Evolutionary conservation across 176 grass and related monocot genomes (phyloP).

Genomic region (Pharus latifolius): DNA sequence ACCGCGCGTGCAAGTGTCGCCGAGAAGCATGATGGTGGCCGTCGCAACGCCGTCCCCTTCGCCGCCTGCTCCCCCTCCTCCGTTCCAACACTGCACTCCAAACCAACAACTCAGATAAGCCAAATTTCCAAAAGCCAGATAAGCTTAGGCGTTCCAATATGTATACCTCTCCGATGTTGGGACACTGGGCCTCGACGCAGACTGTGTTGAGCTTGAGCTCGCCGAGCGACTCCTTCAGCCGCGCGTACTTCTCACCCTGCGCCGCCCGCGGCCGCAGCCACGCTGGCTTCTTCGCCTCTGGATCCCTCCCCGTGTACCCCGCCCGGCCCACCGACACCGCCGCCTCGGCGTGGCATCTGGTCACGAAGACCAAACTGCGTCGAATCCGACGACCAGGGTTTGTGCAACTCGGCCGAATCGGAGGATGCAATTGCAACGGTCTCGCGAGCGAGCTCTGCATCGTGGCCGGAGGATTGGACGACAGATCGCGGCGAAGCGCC

Average conservation of each 20-base stretch:
- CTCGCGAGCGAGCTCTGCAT: conserved; percentile 26
- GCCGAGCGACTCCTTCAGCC: conserved; percentile 51
- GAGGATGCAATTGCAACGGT: background rate
- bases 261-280: conserved; percentile 76
- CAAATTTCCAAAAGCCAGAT: too few species aligned
- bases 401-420: background rate
- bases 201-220: conserved; percentile 86
- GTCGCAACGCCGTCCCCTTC: conserved; percentile 82
- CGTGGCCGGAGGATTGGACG: conserved; percentile 14
- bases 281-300: conserved; percentile 61
- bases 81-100: conserved; percentile 66
- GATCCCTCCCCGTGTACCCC: conserved; percentile 46
- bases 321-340: conserved; percentile 3
- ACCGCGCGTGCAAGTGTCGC: conserved; percentile 80
- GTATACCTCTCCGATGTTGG: conserved; percentile 98
- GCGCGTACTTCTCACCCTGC: conserved; percentile 63
- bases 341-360: conserved; percentile 19
- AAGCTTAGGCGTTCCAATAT: too few species aligned
- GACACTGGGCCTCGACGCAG: conserved; percentile 86
- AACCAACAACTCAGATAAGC: too few species aligned
- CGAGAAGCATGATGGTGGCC: conserved; percentile 84
- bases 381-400: background rate
- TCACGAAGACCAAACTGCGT: background rate
- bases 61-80: conserved; percentile 66
- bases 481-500: background rate